Evolutionary conservation across 192 early-diverging fungal species (phyloP), one percentile per base, ranked within the genome.

Genomic region (Diversispora epigaea): DNA sequence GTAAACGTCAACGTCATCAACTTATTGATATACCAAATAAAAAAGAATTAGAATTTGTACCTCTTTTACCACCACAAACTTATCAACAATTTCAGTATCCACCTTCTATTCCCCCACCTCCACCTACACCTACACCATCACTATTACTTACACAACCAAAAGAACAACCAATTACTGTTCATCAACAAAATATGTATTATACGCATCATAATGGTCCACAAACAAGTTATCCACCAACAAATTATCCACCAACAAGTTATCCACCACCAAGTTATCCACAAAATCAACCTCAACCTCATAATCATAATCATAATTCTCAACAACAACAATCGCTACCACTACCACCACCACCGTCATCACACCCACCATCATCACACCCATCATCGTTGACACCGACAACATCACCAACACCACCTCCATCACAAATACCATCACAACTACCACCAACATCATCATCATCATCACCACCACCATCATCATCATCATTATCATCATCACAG

Each of bases 381-480:
- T 11, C 50, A 7, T 17, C 50, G 17, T 11, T 52, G 3, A 11
- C 5, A 11, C 17, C 11, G 1, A 52, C 49, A 52, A 52, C 49
- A 11, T 52, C 17, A 11, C 17, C 50, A 52, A 52, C 50, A 52
- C 10, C 11, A 11, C 17, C 50, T 17, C 11, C 50, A 52, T 52
- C 50, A 11, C 4, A 11, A 52, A 52, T 17, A 52, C 17, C 50
- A 11, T 11, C 50, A 52, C 10, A 52, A 17, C 14, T 14, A 11
- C 47, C 7, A 49, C 50, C 43, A 43, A 68, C 77, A 0, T 62
- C 77, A 10, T 76, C 77, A 4, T 57, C 77, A n/a, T 47, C 57
- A 7, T 76, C 78, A 14, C 61, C 72, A 22, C 67, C 76, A 49
- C 50, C 43, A 43, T 68, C 77, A 0, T 62, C 77, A 10, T 76